phyloP scores from a whole-genome alignment of 2,329 filamentous ascomycete species.

The Xylaria sp. region DNA sequence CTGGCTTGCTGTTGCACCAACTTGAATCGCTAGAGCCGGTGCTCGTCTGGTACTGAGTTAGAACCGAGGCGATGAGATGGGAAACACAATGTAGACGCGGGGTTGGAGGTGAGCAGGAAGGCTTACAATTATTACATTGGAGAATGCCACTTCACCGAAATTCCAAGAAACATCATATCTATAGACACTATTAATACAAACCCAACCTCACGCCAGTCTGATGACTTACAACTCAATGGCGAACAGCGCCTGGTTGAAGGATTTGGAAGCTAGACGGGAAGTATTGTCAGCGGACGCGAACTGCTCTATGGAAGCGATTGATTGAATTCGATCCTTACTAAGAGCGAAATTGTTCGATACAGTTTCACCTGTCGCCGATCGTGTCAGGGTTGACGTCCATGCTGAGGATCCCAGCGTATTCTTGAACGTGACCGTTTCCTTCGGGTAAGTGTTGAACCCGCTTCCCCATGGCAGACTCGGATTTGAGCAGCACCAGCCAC shows the following conservation, averaged over 20 bases:
- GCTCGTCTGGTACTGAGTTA: constrained; percentile 30
- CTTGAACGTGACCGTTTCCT: constrained; percentile 43
- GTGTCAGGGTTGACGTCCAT: constrained; percentile 45
- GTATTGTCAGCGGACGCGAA: neutral
- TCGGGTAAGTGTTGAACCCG: constrained; percentile 46
- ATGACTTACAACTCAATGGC: constrained; percentile 47
- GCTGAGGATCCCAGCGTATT: constrained; percentile 39
- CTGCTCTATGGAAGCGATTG: neutral
- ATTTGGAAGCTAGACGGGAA: constrained; percentile 39
- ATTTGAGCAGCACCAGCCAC: constrained; percentile 49
- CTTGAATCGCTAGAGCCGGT: constrained; percentile 39
- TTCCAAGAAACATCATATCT: constrained; percentile 46
- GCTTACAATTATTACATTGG: constrained; percentile 56
- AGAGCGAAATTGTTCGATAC: constrained; percentile 45
- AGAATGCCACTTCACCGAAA: constrained; percentile 47
- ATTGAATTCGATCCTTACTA: constrained; percentile 22
- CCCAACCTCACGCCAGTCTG: too few species aligned
- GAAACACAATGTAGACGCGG: too few species aligned
- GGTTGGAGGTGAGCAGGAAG: neutral
- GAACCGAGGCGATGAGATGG: too few species aligned
- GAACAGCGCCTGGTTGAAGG: constrained; percentile 49
- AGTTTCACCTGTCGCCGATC: constrained; percentile 38
- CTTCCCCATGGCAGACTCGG: constrained; percentile 47
- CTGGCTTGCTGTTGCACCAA: constrained; percentile 44
- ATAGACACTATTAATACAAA: neutral